Evolutionary conservation across 768 basidiomycete species (phyloP).

Genomic region (Boletus bicolor): DNA sequence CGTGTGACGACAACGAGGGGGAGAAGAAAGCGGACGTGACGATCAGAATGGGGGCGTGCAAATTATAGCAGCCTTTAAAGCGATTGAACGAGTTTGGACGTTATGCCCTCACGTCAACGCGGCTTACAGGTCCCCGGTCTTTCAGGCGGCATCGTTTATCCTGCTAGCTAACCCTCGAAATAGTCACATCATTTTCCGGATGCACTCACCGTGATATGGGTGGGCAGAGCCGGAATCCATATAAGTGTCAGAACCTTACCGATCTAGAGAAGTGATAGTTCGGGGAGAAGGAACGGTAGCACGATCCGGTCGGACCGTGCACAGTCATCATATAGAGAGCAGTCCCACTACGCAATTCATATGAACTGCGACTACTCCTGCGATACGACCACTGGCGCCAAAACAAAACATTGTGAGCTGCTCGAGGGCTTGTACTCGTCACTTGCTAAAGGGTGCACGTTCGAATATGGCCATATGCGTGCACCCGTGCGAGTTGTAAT

Average conservation of each 20-base stretch:
- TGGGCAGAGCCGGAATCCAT: constrained; percentile 4
- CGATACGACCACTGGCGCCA: background rate
- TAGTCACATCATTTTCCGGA: constrained; percentile 16
- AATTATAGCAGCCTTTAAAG: constrained; percentile 14
- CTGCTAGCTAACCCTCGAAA: constrained; percentile 5
- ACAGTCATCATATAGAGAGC: background rate
- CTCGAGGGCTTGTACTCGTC: background rate
- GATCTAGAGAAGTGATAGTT: constrained; percentile 12
- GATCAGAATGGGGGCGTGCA: background rate
- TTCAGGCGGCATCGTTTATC: background rate
- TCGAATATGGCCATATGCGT: constrained; percentile 8
- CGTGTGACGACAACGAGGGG: constrained; percentile 10
- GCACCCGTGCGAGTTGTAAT: background rate
- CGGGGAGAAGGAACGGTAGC: constrained; percentile 9
- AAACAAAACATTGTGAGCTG: background rate
- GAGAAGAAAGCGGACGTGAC: constrained; percentile 5
- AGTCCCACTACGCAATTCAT: background rate
- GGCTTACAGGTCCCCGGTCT: background rate
- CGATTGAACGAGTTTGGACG: background rate
- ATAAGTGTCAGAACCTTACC: constrained; percentile 14
- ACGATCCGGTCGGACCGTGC: constrained; percentile 1
- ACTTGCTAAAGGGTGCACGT: background rate
- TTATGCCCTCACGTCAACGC: constrained; percentile 7
- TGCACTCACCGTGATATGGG: constrained; percentile 6
- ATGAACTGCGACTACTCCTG: background rate